Base-by-base conservation (phyloP, 179 eudicot species). In the Amaranthus tricolor region DNA sequence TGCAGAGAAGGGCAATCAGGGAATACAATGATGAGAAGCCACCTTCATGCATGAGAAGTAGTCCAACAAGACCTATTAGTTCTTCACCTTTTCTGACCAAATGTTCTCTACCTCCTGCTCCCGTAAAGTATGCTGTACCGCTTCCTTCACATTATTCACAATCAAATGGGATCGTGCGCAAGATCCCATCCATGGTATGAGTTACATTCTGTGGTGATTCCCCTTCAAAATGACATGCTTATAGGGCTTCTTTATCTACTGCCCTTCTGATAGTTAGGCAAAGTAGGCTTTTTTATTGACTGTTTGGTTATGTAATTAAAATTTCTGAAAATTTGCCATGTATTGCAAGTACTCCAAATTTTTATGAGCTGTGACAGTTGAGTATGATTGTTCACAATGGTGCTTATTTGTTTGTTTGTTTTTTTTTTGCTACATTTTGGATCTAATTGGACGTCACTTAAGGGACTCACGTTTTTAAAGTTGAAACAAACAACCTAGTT, bases 1-100 rank as follows among this genome's bases (percentile, higher is more conserved):
- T 77, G 44, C 87, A 75, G 70, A 84, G 83, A 80, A 88, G 87
- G 84, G 79, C 84, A 65, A 76, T 81, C 53, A 85, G 87, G 83
- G 17, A 89, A 74, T 86, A 86, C 80, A 92, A 88, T 81, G 94
- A 85, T 80, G 79, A 81, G 44, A 84, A 86, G 76, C 45, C 85
- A 62, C 78, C 80, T 82, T 50, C 87, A 7, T 83, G 74, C 58
- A 51, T 78, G 81, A 84, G 90, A 71, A 76, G 85, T 68, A 89
- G 86, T 79, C 79, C 87, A 70, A 67, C 86, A 49, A 86, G 91
- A 80, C 82, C 88, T 66, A 73, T 83, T 76, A 70, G 82, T 61
- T 78, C 91, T 62, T 66, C 89, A 71, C 71, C 89, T 53, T 80
- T 68, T 74, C 13, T 86, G 80, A 66, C 86, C 64, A 87, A 84